A percentile compares a stretch with the other conserved stretches of the same genome.
These are phyloP conservation scores for Piper betle DNA, from an alignment of 164 flowering plant genomes.

Conservation along the genomic window DNA sequence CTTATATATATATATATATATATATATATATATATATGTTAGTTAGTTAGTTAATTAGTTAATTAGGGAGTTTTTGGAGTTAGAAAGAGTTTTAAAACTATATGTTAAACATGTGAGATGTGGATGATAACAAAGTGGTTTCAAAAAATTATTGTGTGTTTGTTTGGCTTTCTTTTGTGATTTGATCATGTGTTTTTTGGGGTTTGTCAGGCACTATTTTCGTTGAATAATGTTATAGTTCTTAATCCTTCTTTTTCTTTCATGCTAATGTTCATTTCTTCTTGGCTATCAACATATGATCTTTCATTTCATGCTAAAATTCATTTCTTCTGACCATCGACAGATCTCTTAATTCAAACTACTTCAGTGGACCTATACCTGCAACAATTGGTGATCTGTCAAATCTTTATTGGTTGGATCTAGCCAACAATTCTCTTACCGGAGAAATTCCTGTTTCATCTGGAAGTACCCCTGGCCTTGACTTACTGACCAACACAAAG, in stretches of 20 bases:
- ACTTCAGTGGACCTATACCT: conserved; percentile 63
- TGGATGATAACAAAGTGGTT: too few species aligned
- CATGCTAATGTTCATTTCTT: background rate
- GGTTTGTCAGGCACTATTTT: background rate
- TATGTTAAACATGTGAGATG: too few species aligned
- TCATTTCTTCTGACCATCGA: background rate
- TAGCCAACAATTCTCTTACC: conserved; percentile 73
- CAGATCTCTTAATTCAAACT: conserved; percentile 87
- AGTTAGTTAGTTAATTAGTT: too few species aligned
- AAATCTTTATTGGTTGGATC: conserved; percentile 74
- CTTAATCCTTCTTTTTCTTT: background rate
- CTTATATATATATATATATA: too few species aligned
- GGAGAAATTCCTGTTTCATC: conserved; percentile 73
- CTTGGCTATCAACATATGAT: too few species aligned
- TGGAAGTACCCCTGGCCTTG: conserved; percentile 47
- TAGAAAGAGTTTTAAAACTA: too few species aligned
- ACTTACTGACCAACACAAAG: conserved; percentile 51
- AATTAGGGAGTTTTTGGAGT: too few species aligned
- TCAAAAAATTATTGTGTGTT: too few species aligned
- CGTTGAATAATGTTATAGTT: background rate
- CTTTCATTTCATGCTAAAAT: too few species aligned
- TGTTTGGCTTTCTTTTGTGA: too few species aligned
- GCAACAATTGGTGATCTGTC: conserved; percentile 69
- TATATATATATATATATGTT: too few species aligned
- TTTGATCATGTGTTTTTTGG: too few species aligned